Evolutionary conservation across 2,329 filamentous ascomycete genomes (phyloP), one percentile per base, ranked within the genome.

Genomic region (Lachnellula suecica): DNA sequence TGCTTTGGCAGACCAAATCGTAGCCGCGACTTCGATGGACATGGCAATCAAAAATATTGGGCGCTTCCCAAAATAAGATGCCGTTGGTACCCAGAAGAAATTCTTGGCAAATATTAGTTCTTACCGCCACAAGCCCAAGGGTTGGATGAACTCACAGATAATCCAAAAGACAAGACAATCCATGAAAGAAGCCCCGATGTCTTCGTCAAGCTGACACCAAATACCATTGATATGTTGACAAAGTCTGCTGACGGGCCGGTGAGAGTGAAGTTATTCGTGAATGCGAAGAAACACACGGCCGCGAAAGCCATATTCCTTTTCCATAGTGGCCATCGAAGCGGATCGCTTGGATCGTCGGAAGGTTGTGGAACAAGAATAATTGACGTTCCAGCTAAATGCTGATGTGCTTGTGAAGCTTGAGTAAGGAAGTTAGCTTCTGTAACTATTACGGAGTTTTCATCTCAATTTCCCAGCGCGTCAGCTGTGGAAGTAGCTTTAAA

Each of bases 11-110:
- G 74, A 73, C 75, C 74, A 78, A 15, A 77, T 64, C 51, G 68
- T 74, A 51, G 62, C 65, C 1, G 67, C 58, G 44, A 67, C 71
- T 13, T 77, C 66, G 27, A 77, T 57, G 5, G 68, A 64, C 5
- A 66, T 71, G 2, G 70, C 63, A 35, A 75, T 66, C 17, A 78
- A 71, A 52, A 77, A 78, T 2, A 76, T 66, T 4, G 74, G 73
- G 15, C 75, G 66, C 60, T 76, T 76, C 41, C 74, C 74, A 37
- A 72, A 66, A 51, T 73, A 74, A 52, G 74, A 75, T 22, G 72
- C 72, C 15, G 77, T 20, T 5, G 74, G 74, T 4, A 78, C 74
- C 75, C 74, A 78, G 59, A 78, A 68, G 66, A 78, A 78, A 58
- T 78, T 78, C 62, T 37, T 9, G n/a, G 7, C 27, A 31, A 31